Evolutionary conservation across 2,329 filamentous ascomycete genomes (phyloP), one percentile per base, ranked within the genome.

Genomic region (Neonectria punicea): DNA sequence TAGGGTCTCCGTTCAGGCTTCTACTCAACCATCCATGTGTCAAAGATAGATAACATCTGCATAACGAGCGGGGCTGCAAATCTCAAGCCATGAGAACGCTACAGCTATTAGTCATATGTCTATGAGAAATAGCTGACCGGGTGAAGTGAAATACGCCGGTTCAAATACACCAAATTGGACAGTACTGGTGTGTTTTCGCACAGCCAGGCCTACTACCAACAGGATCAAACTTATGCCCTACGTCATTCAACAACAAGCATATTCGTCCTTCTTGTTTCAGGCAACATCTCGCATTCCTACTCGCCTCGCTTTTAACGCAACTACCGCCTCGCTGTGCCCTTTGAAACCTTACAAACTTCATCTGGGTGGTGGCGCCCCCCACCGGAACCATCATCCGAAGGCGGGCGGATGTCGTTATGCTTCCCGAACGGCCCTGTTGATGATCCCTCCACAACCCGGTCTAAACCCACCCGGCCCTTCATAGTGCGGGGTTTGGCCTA

Each of bases 361-460:
- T 28, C 46, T 20, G 9, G 46, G 18, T 30, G 46, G 43, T 41
- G 34, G 34, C 34, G 9, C 44, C 49, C 57, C 57, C 57, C 57
- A 47, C 57, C 57, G 57, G 47, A 60, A 51, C 36, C 14, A n/a
- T 53, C 39, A 25, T 41, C 43, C 46, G 57, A 53, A 41, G 30
- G 57, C 30, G 57, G 39, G 16, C 36, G 36, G 50, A 49, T 55
- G 50, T 56, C 36, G 51, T 53, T 30, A 28, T 53, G n/a, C 34
- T 43, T 59, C 47, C 56, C 51, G 61, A 59, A 51, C 28, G 36
- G 39, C 53, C 59, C 57, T 41, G 28, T 58, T 61, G 53, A 51
- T 58, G 49, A 65, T 70, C 65, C 36, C 59, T 64, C 66, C 66
- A 63, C 60, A 68, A 66, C 64, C 66, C 64, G 64, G 58, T 53